These are phyloP conservation scores for Aspergillus piperis DNA, from an alignment of 2,329 filamentous ascomycete genomes.

Conservation along the genomic window DNA sequence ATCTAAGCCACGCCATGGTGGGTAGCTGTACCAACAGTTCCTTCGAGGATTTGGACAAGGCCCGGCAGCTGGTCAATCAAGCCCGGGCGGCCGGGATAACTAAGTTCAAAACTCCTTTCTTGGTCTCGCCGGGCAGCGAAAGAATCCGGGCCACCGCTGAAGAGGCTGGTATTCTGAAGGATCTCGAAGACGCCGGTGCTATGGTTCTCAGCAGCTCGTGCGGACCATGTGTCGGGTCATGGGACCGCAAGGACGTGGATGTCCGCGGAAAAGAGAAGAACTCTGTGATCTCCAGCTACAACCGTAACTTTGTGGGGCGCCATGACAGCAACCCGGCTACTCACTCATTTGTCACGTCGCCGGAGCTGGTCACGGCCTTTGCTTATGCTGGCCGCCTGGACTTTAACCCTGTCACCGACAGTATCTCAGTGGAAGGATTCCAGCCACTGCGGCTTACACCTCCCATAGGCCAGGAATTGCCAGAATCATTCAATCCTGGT, in stretches of 20 bases:
- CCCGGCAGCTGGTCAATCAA: constrained; percentile 68
- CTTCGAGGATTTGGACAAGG: constrained; percentile 73
- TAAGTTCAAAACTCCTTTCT: constrained; percentile 90
- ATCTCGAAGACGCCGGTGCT: constrained; percentile 90
- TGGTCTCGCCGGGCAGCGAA: constrained; percentile 89
- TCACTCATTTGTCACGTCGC: constrained; percentile 86
- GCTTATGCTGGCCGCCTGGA: constrained; percentile 65
- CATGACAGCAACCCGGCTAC: constrained; percentile 93
- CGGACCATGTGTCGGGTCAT: constrained; percentile 85
- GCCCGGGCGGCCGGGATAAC: constrained; percentile 75
- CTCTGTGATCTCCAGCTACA: constrained; percentile 95
- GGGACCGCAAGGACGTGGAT: constrained; percentile 85
- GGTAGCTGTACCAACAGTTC: constrained; percentile 93
- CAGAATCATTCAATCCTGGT: constrained; percentile 79
- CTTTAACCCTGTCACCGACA: constrained; percentile 20
- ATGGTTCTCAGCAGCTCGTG: constrained; percentile 91
- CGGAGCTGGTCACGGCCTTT: constrained; percentile 81
- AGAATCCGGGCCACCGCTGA: constrained; percentile 89
- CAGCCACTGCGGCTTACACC: constrained; percentile 81
- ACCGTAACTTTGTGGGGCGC: constrained; percentile 96
- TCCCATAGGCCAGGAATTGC: constrained; percentile 72
- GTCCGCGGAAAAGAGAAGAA: constrained; percentile 72
- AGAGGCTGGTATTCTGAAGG: constrained; percentile 82
- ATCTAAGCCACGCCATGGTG: constrained; percentile 91
- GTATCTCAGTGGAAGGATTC: not conserved